These are phyloP conservation scores for Candida mesenterica DNA, from an alignment of 1,139 yeast species.

Conservation along the genomic window DNA sequence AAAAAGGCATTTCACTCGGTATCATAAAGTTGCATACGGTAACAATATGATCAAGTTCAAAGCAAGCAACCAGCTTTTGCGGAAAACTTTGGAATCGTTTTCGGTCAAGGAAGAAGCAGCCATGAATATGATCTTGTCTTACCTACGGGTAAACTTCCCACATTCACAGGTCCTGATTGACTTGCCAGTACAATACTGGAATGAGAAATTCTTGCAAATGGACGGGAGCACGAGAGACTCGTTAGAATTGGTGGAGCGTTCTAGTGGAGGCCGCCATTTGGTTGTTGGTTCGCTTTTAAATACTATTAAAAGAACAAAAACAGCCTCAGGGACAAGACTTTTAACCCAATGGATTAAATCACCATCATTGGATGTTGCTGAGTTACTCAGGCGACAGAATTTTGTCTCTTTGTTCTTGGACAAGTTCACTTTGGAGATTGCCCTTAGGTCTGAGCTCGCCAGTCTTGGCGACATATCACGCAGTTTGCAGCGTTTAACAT, in stretches of 20 bases:
- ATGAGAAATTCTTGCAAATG: constrained; percentile 62
- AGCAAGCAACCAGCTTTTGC: constrained; percentile 52
- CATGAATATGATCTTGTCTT: constrained; percentile 43
- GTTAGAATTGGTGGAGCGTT: constrained; percentile 60
- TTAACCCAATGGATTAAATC: constrained; percentile 79
- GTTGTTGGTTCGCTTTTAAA: constrained; percentile 68
- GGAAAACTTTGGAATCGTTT: constrained; percentile 56
- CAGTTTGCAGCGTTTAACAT: constrained; percentile 35
- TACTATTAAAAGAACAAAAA: constrained; percentile 68
- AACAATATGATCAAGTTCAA: constrained; percentile 37
- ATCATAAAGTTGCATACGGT: constrained; percentile 38
- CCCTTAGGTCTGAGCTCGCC: constrained; percentile 24
- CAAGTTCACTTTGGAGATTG: constrained; percentile 33
- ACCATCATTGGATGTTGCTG: constrained; percentile 63
- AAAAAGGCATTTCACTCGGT: constrained; percentile 58
- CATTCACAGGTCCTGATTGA: constrained; percentile 38
- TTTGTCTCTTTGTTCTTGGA: constrained; percentile 55
- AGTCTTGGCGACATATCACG: constrained; percentile 40
- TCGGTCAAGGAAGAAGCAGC: constrained; percentile 44
- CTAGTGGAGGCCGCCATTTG: constrained; percentile 55
- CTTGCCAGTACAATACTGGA: constrained; percentile 38
- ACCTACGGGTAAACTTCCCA: constrained; percentile 41
- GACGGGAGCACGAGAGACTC: constrained; percentile 84
- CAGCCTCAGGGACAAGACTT: constrained; percentile 78
- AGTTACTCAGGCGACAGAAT: constrained; percentile 59